A percentile compares a stretch with the other conserved stretches of the same genome.
phyloP scores from a whole-genome alignment of 352 stramenopile species.

The Thraustochytrium striatum region DNA sequence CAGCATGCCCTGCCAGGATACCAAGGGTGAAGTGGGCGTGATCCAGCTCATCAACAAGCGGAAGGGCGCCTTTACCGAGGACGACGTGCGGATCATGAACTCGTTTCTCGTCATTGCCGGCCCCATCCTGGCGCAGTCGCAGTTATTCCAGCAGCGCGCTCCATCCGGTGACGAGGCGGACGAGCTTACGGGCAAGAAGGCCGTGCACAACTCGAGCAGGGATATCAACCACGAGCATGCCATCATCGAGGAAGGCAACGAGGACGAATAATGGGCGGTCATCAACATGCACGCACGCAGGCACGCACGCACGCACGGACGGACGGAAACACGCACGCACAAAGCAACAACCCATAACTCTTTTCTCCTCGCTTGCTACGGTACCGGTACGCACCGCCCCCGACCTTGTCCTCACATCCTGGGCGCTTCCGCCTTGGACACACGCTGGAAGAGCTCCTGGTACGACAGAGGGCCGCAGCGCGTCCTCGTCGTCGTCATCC shows the following conservation, averaged over 20 bases:
- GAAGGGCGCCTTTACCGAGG: slow-evolving; percentile 64
- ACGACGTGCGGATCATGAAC: slow-evolving; percentile 76
- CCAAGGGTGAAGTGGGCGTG: slow-evolving; percentile 66
- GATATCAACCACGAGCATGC: background rate
- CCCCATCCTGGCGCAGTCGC: slow-evolving; percentile 75
- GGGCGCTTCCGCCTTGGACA: too few relatives aligned
- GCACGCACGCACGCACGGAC: too few relatives aligned
- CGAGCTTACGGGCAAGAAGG: background rate
- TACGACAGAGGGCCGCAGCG: background rate
- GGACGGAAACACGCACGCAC: too few relatives aligned
- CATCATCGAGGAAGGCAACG: slow-evolving; percentile 9
- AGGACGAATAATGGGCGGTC: slow-evolving; percentile 31
- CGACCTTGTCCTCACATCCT: too few relatives aligned
- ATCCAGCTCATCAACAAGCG: slow-evolving; percentile 79
- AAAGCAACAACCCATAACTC: too few relatives aligned
- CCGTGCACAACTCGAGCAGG: too few relatives aligned
- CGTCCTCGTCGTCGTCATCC: background rate
- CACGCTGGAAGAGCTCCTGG: background rate
- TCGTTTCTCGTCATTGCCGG: slow-evolving; percentile 80
- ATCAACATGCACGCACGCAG: too few relatives aligned
- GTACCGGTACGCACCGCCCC: too few relatives aligned
- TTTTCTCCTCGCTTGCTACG: too few relatives aligned
- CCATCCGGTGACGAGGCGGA: background rate
- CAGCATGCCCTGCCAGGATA: slow-evolving; percentile 71
- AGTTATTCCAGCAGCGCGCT: slow-evolving; percentile 60